Percentiles rank a stretch among this genome's conserved stretches.
phyloP scores from a whole-genome alignment of 345 rosid genomes.

The Xanthoceras sorbifolium region DNA sequence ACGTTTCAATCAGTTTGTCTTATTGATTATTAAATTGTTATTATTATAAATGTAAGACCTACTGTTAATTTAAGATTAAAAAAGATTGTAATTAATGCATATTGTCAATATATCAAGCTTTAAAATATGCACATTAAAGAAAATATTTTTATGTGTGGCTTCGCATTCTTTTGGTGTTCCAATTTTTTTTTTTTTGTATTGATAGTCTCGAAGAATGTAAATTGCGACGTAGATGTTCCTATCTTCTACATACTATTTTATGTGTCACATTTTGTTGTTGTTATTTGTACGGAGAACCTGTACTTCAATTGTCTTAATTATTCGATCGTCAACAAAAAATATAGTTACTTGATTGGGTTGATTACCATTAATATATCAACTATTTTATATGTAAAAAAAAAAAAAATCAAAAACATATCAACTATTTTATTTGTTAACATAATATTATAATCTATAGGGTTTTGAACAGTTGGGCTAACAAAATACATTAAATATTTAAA shows the following conservation, averaged over 20 bases:
- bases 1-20: background rate
- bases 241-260: background rate
- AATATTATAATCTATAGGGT: background rate
- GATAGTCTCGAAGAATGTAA: background rate
- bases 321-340: background rate
- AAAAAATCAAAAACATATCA: too few relatives aligned
- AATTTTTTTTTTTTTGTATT: background rate
- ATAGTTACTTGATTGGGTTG: background rate
- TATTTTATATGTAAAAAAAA: too few relatives aligned
- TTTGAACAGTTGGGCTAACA: background rate
- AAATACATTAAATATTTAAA: background rate
- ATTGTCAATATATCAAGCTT: too few relatives aligned
- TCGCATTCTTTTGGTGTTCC: background rate
- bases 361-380: background rate
- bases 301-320: background rate
- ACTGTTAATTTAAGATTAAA: background rate
- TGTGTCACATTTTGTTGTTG: background rate
- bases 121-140: too few relatives aligned
- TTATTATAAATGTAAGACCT: background rate
- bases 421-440: background rate
- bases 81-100: too few relatives aligned
- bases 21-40: background rate
- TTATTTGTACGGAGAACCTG: conserved; percentile 8
- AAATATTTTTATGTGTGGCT: background rate
- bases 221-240: background rate